Evolutionary conservation across 164 flowering plant species (phyloP).

Genomic region (Chimonanthus salicifolius): DNA sequence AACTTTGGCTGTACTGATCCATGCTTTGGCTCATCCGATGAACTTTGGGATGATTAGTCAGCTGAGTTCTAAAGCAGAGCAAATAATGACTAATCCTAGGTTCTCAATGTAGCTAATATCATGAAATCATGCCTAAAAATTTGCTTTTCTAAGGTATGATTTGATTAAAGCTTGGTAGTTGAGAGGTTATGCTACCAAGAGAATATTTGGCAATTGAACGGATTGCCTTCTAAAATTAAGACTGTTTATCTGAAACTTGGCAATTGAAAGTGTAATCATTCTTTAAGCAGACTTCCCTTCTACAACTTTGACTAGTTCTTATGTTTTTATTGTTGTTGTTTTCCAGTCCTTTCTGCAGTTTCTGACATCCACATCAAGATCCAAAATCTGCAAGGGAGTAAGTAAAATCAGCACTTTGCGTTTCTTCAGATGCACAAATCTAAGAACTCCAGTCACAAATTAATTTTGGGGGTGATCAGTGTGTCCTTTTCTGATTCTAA

Average conservation of each 20-base stretch:
- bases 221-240: too few species aligned
- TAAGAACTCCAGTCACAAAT: neutral
- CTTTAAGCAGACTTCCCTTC: neutral
- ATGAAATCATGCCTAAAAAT: neutral
- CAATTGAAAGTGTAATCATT: neutral
- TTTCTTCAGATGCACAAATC: neutral
- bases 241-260: too few species aligned
- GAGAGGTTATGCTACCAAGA: too few species aligned
- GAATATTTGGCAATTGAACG: too few species aligned
- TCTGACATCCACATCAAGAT: constrained; percentile 35
- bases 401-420: constrained; percentile 11
- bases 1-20: neutral
- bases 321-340: constrained; percentile 11
- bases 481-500: too few species aligned
- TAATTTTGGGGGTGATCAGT: too few species aligned
- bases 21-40: neutral
- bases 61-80: neutral
- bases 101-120: neutral
- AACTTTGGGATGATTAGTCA: neutral
- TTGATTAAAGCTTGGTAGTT: neutral
- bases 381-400: constrained; percentile 36
- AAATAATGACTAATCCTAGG: neutral
- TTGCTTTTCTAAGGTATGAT: neutral
- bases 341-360: constrained; percentile 50
- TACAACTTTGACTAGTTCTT: neutral